Evolutionary conservation across 139 green algal species (phyloP).

Genomic region (Chlamydomonas sp.): DNA sequence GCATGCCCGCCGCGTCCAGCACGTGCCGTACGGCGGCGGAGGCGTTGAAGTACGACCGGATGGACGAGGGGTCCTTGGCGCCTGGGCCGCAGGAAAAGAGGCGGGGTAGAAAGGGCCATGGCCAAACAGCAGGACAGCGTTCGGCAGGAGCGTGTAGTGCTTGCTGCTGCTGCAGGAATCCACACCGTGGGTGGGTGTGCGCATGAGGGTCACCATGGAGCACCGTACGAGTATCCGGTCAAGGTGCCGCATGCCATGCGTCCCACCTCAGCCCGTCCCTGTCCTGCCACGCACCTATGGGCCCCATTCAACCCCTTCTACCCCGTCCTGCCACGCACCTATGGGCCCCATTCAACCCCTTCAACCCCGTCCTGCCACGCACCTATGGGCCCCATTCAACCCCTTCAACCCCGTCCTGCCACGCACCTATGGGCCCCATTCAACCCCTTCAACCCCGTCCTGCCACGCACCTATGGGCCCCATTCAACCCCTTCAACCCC

Average conservation of each 20-base stretch:
- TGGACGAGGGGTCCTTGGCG: constrained; percentile 26
- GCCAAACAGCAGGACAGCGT: too few relatives aligned
- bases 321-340: neutral
- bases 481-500: too few relatives aligned
- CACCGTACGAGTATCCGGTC: neutral
- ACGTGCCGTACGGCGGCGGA: constrained; percentile 9
- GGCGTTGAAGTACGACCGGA: constrained; percentile 22
- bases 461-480: neutral
- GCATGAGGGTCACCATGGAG: neutral
- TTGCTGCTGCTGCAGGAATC: neutral
- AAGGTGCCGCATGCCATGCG: neutral
- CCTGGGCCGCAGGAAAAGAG: neutral
- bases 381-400: neutral
- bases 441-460: neutral
- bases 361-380: neutral
- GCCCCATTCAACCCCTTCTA: too few relatives aligned
- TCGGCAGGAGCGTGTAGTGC: neutral
- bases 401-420: neutral
- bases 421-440: neutral
- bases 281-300: too few relatives aligned
- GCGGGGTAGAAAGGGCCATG: too few relatives aligned
- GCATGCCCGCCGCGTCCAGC: neutral
- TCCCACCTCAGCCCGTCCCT: neutral
- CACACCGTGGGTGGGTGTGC: too few relatives aligned
- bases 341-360: too few relatives aligned